Evolutionary conservation across 106 monocot species (phyloP).

Genomic region (Dendrobium huoshanense): DNA sequence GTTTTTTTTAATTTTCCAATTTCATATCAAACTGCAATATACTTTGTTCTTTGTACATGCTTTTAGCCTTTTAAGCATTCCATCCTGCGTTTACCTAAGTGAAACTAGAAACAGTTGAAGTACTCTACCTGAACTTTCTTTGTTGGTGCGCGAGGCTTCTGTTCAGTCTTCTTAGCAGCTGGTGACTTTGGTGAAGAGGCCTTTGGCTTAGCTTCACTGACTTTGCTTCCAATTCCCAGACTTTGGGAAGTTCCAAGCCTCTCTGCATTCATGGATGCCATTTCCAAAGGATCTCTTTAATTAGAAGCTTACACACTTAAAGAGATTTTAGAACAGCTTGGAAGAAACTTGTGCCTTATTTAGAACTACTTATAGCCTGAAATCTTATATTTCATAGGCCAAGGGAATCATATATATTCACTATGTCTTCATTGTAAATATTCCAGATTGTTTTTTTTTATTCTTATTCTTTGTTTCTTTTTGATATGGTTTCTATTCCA

Average conservation of each 20-base stretch:
- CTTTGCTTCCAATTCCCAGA: background rate
- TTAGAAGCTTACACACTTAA: background rate
- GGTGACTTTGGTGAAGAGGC: constrained; percentile 2
- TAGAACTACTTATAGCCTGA: background rate
- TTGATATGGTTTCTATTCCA: too few relatives aligned
- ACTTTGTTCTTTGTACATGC: too few relatives aligned
- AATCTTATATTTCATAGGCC: background rate
- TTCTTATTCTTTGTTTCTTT: background rate
- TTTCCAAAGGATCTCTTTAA: background rate
- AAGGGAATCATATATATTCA: background rate
- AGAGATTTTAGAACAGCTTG: background rate
- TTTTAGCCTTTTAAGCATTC: too few relatives aligned
- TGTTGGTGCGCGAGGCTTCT: background rate
- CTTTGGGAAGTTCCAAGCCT: background rate
- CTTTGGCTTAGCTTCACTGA: constrained; percentile 4
- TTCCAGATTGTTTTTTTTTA: too few relatives aligned
- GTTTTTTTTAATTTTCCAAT: too few relatives aligned
- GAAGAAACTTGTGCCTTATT: background rate
- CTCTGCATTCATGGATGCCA: constrained; percentile 14
- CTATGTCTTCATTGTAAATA: too few relatives aligned
- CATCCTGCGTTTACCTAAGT: too few relatives aligned
- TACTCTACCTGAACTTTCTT: background rate
- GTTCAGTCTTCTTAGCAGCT: background rate
- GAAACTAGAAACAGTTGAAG: too few relatives aligned
- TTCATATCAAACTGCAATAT: too few relatives aligned